A percentile compares a stretch with the other conserved stretches of the same genome.
phyloP scores from a whole-genome alignment of 2,329 filamentous ascomycete genomes.

The Macrophomina tecta region DNA sequence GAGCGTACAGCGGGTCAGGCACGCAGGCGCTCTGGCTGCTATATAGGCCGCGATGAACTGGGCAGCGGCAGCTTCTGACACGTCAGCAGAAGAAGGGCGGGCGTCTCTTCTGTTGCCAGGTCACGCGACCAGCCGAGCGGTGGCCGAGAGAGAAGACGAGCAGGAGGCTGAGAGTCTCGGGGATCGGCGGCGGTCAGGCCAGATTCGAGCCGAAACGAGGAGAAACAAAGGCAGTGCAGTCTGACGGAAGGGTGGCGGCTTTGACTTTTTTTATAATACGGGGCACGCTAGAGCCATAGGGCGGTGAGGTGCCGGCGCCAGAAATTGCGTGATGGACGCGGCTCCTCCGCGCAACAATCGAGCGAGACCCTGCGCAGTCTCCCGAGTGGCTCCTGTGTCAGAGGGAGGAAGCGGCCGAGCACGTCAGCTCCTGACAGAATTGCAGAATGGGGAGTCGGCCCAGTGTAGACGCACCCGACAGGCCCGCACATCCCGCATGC shows the following conservation, averaged over 20 bases:
- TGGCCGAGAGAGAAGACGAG: background rate
- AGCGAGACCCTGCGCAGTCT: constrained; percentile 3
- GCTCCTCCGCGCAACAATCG: constrained; percentile 15
- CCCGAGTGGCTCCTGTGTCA: constrained; percentile 20
- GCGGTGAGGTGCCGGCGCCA: constrained; percentile 22
- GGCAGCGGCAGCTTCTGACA: constrained; percentile 14
- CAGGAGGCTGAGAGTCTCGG: constrained; percentile 2
- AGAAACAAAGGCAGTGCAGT: background rate
- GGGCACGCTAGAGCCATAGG: constrained; percentile 1
- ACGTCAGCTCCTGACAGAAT: constrained; percentile 24
- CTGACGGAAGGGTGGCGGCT: background rate
- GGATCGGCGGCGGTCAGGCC: constrained; percentile 16
- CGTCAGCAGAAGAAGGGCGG: constrained; percentile 14
- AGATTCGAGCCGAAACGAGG: constrained; percentile 1
- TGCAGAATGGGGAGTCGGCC: constrained; percentile 8
- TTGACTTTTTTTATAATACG: constrained; percentile 20
- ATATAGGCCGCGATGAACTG: constrained; percentile 2
- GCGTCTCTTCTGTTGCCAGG: constrained; percentile 15
- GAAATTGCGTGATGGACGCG: constrained; percentile 27
- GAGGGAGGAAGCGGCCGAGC: constrained; percentile 22
- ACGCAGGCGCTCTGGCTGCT: background rate
- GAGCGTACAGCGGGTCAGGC: background rate
- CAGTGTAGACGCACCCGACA: background rate
- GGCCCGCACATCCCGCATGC: background rate
- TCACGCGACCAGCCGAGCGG: constrained; percentile 22